Evolutionary conservation across 78 protist species (phyloP), one percentile per base, ranked within the genome.

Genomic region (Andalucia godoyi): DNA sequence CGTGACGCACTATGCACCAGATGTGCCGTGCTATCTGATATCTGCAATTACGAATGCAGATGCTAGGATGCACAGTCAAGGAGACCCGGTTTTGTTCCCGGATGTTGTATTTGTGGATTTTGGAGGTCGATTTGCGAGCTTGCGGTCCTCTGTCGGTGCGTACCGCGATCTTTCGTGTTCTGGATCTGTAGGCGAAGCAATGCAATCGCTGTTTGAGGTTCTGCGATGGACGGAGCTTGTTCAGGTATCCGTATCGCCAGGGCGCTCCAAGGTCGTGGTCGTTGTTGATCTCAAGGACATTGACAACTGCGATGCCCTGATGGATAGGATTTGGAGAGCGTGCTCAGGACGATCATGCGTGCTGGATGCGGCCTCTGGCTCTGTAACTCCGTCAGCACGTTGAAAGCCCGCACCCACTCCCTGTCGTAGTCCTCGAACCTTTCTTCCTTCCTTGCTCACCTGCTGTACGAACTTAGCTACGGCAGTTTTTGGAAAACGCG

Each of bases 1-100:
- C 32, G 62, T 77, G 7, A 77, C 77, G 32, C 83, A 77, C 64
- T 77, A 77, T 61, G 60, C 83, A 27, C 83, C 83, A 15, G 41
- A 61, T 40, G n/a, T 47, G 23, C 70, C 76, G 5, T 1, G 77
- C 10, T 69, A 36, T n/a, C 49, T 77, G 4, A 4, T 66, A 45
- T 15, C 15, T 45, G 49, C 32, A 52, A n/a, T 6, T 33, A 2
- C 23, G 52, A 50, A 5, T 21, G 6, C 23, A 27, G 9, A 15
- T 13, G 51, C n/a, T 41, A 61, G 32, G 74, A 69, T 9, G 6
- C 17, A 45, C 49, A 17, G 17, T 45, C 49, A 38, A 10, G 65
- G n/a, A 21, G 21, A 55, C 21, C n/a, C 21, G 21, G 21, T 55
- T 21, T 21, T 29, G n/a, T 55, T 55, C n/a, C 21, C 21, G n/a